Percentiles rank a stretch among this genome's conserved stretches.
phyloP scores from a whole-genome alignment of 1,284 basidiomycete genomes.

The Cutaneotrichosporon sp. region DNA sequence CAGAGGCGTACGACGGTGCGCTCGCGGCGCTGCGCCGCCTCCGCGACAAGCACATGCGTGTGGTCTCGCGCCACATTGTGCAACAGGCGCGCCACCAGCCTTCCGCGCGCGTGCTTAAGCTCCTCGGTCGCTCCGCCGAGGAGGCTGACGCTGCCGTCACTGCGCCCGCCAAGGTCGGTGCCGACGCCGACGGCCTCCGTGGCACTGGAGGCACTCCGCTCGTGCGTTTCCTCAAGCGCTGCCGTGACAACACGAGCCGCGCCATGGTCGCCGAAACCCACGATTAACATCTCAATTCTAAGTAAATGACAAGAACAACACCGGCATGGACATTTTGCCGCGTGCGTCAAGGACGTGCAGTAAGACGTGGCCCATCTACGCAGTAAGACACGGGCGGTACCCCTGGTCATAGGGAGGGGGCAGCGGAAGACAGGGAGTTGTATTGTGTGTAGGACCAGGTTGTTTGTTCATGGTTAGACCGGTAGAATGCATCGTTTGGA shows the following conservation, averaged over 20 bases:
- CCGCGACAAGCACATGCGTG: conserved; percentile 80
- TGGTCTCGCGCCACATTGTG: conserved; percentile 78
- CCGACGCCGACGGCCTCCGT: conserved; percentile 54
- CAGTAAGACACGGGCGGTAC: conserved; percentile 5
- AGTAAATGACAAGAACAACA: background rate
- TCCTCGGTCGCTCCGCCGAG: conserved; percentile 25
- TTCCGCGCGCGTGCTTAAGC: conserved; percentile 28
- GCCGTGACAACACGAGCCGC: conserved; percentile 69
- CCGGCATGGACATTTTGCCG: conserved; percentile 6
- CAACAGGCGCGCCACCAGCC: conserved; percentile 55
- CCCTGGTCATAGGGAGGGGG: conserved; percentile 1
- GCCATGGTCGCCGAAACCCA: conserved; percentile 49
- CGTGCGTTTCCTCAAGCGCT: conserved; percentile 72
- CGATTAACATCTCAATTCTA: background rate
- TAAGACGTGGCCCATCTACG: conserved; percentile 4
- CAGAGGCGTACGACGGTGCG: conserved; percentile 67
- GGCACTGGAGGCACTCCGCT: conserved; percentile 85
- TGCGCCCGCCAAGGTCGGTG: background rate
- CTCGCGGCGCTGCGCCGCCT: conserved; percentile 71
- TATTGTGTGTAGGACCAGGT: conserved; percentile 1
- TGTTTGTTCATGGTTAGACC: conserved; percentile 3
- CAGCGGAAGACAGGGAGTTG: background rate
- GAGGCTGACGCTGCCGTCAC: conserved; percentile 2
- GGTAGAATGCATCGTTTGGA: conserved; percentile 1
- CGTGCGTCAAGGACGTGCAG: conserved; percentile 4